A percentile compares a stretch with the other conserved stretches of the same genome.
Evolutionary conservation across 2,329 filamentous ascomycete genomes (phyloP).

Genomic region (Ophidiomyces ophidiicola): DNA sequence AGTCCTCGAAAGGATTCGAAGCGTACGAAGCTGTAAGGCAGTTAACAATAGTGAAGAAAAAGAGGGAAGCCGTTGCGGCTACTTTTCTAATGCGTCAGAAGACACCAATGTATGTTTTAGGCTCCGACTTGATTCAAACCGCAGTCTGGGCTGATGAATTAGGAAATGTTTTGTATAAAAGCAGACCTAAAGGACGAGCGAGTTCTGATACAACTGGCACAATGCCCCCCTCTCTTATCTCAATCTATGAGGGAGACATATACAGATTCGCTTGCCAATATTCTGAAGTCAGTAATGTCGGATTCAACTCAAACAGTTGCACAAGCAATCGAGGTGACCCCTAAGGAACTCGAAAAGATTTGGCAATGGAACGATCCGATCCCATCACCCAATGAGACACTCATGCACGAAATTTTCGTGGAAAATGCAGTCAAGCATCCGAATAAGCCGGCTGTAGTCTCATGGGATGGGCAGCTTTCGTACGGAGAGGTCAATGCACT

Average conservation of each 20-base stretch:
- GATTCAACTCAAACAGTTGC: conserved; percentile 10
- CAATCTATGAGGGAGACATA: not conserved
- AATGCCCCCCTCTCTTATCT: not conserved
- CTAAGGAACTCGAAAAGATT: conserved; percentile 16
- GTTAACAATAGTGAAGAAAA: not conserved
- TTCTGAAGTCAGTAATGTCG: conserved; percentile 12
- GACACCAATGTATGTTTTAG: not conserved
- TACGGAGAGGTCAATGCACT: conserved; percentile 24
- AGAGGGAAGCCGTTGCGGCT: not conserved
- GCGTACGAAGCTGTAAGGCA: not conserved
- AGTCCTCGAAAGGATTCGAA: conserved; percentile 4
- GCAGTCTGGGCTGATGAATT: not conserved
- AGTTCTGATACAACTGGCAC: not conserved
- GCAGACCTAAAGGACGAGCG: not conserved
- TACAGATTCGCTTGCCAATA: conserved; percentile 10
- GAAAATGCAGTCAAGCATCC: conserved; percentile 12
- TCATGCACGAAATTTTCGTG: conserved; percentile 16
- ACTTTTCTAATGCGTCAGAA: not conserved
- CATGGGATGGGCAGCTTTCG: conserved; percentile 24
- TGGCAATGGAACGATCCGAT: conserved; percentile 19
- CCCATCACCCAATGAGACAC: conserved; percentile 15
- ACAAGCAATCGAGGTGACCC: conserved; percentile 9
- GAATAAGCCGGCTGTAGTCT: conserved; percentile 17
- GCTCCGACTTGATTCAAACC: not conserved
- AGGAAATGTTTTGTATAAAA: conserved; percentile 3